These are phyloP conservation scores for Orbilia blumenaviensis DNA, from an alignment of 2,329 filamentous ascomycete species.

Conservation along the genomic window DNA sequence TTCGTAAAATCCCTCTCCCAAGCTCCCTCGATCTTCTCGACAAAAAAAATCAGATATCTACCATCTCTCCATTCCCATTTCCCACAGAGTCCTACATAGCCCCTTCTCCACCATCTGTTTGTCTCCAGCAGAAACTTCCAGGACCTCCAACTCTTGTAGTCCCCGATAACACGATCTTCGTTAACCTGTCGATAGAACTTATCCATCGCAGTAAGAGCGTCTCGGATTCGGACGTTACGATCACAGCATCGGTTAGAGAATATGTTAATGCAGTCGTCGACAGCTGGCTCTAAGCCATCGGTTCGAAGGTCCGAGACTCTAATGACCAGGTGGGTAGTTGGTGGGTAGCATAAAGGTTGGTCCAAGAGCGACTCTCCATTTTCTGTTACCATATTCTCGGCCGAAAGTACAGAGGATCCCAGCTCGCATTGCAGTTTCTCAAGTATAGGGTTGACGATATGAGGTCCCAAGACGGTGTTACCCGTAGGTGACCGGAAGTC, in stretches of 20 bases:
- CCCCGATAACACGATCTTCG: constrained; percentile 38
- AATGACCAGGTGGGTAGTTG: constrained; percentile 19
- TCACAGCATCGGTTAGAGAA: constrained; percentile 46
- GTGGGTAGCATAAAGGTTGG: constrained; percentile 38
- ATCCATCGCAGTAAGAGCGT: constrained; percentile 33
- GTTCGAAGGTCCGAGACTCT: constrained; percentile 34
- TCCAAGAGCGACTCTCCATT: constrained; percentile 25
- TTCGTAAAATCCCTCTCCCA: constrained; percentile 52
- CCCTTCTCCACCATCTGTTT: constrained; percentile 49
- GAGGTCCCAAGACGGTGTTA: constrained; percentile 35
- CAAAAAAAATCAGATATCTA: constrained; percentile 29
- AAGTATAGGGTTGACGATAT: constrained; percentile 41
- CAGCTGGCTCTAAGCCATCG: constrained; percentile 33
- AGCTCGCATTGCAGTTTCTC: constrained; percentile 33
- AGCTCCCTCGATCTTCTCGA: constrained; percentile 34
- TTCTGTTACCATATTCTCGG: constrained; percentile 21
- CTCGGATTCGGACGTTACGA: constrained; percentile 30
- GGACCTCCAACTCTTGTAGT: constrained; percentile 44
- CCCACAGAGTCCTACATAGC: constrained; percentile 29
- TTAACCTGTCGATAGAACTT: constrained; percentile 45
- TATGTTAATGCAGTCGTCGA: constrained; percentile 37
- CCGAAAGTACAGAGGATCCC: not conserved
- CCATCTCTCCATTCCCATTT: constrained; percentile 49
- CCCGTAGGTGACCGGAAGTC: constrained; percentile 38
- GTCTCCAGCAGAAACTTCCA: constrained; percentile 52